phyloP scores from a whole-genome alignment of 768 basidiomycete genomes.

The Trametes gibbosa region DNA sequence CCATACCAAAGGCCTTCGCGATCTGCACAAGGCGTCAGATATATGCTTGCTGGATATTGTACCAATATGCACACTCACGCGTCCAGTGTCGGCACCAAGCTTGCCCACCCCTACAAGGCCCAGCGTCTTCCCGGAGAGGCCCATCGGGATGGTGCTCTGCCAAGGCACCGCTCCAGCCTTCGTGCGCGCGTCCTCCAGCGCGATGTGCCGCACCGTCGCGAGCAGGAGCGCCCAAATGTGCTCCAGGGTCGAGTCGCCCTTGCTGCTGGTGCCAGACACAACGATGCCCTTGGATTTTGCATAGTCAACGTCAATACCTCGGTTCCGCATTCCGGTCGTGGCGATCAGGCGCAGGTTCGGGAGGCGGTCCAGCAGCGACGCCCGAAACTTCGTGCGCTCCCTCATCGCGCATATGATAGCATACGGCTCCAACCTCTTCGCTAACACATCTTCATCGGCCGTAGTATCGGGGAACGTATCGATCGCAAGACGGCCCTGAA shows the following conservation, averaged over 20 bases:
- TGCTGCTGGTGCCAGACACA: constrained; percentile 47
- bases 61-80: constrained; percentile 32
- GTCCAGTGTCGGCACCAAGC: constrained; percentile 51
- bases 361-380: constrained; percentile 48
- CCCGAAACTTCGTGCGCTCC: constrained; percentile 58
- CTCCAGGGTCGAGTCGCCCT: constrained; percentile 52
- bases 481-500: constrained; percentile 37
- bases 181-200: constrained; percentile 47
- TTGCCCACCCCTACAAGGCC: constrained; percentile 62
- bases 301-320: constrained; percentile 46
- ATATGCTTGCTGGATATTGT: background rate
- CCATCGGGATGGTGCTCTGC: constrained; percentile 52
- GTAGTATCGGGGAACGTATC: constrained; percentile 54
- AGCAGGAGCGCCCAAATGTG: constrained; percentile 65
- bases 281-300: constrained; percentile 47
- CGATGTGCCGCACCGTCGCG: constrained; percentile 49
- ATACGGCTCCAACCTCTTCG: constrained; percentile 47
- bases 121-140: constrained; percentile 52
- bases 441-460: constrained; percentile 48
- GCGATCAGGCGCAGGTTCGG: constrained; percentile 60
- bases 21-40: constrained; percentile 34
- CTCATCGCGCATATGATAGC: constrained; percentile 64
- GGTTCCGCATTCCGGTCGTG: constrained; percentile 53
- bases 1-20: constrained; percentile 58
- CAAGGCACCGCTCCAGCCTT: constrained; percentile 47